Percentiles rank a stretch among this genome's conserved stretches.
Evolutionary conservation across 83 land plant genomes (phyloP).

Genomic region (Picea abies): DNA sequence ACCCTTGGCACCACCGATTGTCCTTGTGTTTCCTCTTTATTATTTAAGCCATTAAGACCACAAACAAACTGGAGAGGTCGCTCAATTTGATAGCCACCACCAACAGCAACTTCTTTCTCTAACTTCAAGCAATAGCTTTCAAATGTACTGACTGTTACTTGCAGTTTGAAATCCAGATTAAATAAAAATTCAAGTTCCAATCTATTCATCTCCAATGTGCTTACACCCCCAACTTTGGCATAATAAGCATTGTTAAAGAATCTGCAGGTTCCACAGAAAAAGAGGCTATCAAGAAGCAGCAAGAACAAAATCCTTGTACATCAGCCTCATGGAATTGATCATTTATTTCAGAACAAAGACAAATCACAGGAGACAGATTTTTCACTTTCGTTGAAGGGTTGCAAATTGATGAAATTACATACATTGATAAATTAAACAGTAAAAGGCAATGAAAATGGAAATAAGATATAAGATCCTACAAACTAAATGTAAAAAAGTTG

Average conservation of each 20-base stretch:
- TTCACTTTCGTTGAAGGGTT: too few species aligned
- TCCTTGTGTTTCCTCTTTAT: conserved; percentile 6
- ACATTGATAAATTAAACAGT: too few species aligned
- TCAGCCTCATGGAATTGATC: not conserved
- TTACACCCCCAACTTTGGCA: conserved; percentile 29
- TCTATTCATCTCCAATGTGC: conserved; percentile 25
- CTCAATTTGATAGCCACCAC: conserved; percentile 33
- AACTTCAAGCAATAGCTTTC: conserved; percentile 24
- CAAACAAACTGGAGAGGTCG: conserved; percentile 23
- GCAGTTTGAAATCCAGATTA: conserved; percentile 21
- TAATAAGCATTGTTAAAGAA: conserved; percentile 36
- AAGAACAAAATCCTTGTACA: not conserved
- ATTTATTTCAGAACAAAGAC: not conserved
- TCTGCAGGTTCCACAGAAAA: conserved; percentile 13
- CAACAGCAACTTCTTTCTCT: conserved; percentile 23
- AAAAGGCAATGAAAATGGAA: not conserved
- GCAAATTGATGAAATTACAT: too few species aligned
- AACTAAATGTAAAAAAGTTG: not conserved
- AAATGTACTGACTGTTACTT: conserved; percentile 22
- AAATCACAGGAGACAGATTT: not conserved
- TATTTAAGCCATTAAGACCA: not conserved
- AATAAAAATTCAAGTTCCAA: conserved; percentile 29
- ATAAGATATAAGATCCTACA: not conserved
- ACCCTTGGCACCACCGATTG: not conserved
- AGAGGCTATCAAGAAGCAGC: not conserved